Evolutionary conservation across 805 yeast genomes (phyloP).

Genomic region (Debaryomyces hansenii): DNA sequence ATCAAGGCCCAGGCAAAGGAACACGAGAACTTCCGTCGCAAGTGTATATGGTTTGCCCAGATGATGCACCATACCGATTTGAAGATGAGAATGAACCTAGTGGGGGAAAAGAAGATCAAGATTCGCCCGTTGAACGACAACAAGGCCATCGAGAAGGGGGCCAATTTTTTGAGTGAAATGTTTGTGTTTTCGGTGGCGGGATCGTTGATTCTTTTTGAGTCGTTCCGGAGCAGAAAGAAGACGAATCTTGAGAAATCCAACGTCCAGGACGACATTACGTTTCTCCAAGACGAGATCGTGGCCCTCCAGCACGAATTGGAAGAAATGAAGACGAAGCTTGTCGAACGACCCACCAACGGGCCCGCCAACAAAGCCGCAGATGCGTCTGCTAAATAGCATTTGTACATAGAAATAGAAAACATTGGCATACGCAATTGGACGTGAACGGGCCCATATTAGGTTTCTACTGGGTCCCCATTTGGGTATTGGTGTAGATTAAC

Average conservation of each 20-base stretch:
- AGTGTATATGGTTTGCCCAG: slow-evolving; percentile 75
- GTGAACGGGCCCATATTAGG: too few species aligned
- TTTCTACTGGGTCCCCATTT: too few species aligned
- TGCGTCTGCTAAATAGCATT: too few species aligned
- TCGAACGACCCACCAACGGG: slow-evolving; percentile 49
- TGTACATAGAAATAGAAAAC: too few species aligned
- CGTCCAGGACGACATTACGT: slow-evolving; percentile 69
- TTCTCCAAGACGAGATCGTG: slow-evolving; percentile 70
- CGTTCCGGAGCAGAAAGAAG: slow-evolving; percentile 64
- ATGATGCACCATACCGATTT: slow-evolving; percentile 65
- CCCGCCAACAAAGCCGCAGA: not conserved
- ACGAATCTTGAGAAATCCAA: slow-evolving; percentile 60
- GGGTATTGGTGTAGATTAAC: too few species aligned
- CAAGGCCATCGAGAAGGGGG: slow-evolving; percentile 81
- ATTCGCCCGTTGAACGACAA: slow-evolving; percentile 80
- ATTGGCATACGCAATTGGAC: too few species aligned
- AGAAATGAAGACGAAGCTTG: slow-evolving; percentile 40
- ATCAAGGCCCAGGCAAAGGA: slow-evolving; percentile 75
- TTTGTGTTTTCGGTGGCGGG: slow-evolving; percentile 84
- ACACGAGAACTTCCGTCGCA: slow-evolving; percentile 58
- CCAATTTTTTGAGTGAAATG: slow-evolving; percentile 72
- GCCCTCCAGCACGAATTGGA: slow-evolving; percentile 50
- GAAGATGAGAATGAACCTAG: slow-evolving; percentile 55
- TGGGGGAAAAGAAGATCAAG: slow-evolving; percentile 53
- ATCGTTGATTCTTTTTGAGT: slow-evolving; percentile 67